Percentiles rank a stretch among this genome's conserved stretches.
Evolutionary conservation across 176 grass and related monocot genomes (phyloP).

Genomic region (Juncus inflexus): DNA sequence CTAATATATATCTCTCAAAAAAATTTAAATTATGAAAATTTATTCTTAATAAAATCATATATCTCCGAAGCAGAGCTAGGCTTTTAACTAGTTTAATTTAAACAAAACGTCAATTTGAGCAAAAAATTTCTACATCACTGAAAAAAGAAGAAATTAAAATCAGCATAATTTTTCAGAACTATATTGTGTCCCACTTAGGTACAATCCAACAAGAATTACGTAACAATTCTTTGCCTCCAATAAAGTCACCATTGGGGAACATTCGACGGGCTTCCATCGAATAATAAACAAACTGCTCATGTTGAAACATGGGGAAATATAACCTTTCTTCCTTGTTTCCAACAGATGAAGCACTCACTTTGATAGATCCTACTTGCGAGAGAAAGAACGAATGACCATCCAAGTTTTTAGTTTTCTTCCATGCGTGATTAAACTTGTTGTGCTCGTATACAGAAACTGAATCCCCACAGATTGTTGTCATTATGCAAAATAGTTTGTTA

Average conservation of each 20-base stretch:
- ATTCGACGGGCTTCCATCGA: neutral
- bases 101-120: too few relatives aligned
- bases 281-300: neutral
- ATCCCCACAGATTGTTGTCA: neutral
- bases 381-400: neutral
- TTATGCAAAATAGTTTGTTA: neutral
- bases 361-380: neutral
- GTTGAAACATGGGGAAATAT: slow-evolving; percentile 3
- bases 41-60: too few relatives aligned
- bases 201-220: slow-evolving; percentile 9
- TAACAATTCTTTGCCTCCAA: neutral
- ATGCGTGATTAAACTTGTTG: neutral
- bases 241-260: neutral
- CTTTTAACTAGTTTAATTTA: too few relatives aligned
- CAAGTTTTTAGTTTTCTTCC: neutral
- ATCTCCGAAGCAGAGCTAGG: too few relatives aligned
- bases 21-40: too few relatives aligned
- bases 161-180: slow-evolving; percentile 10
- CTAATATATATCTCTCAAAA: too few relatives aligned
- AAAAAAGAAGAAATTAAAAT: neutral
- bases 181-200: neutral
- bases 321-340: neutral
- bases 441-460: neutral
- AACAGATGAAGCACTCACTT: neutral
- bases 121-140: too few relatives aligned